Evolutionary conservation across 176 grass and related monocot genomes (phyloP), one percentile per base, ranked within the genome.

Genomic region (Microstegium vimineum): DNA sequence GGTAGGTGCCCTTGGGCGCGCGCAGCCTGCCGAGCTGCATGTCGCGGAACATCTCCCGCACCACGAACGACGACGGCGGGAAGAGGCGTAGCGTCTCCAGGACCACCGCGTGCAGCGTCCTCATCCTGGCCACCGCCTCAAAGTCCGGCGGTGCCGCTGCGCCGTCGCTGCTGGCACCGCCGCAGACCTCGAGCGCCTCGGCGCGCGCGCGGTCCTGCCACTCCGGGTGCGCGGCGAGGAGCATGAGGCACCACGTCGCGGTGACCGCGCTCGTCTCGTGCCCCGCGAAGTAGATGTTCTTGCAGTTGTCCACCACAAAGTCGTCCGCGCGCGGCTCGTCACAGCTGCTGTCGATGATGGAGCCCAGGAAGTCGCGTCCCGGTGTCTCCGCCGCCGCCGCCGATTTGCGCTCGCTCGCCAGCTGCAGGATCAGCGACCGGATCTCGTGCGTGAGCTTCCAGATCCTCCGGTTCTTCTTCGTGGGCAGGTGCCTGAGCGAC

Each of bases 241-340:
- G 90, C 89, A 98, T 91, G 70, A 98, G 80, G 67, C 96, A 93
- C 96, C 93, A 98, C 6, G 88, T 88, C 5, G 92, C 85, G 8
- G 89, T 84, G 62, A 93, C 89, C 0, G 96, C 79, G 52, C 84
- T 93, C 13, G 92, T 98, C 76, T 95, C 95, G 32, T 95, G 82
- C 2, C 90, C 96, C 0, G 93, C 93, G 32, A 95, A 93, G 75
- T 90, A 98, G 25, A 98, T 93, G 62, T 89, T 93, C 93, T 95
- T 98, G 90, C 92, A 98, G 81, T 95, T 98, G 79, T 98, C 96
- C 20, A 98, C 87, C 15, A 98, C 83, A 56, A 98, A 98, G 80
- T 89, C 82, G 49, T 98, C 87, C 2, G 86, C 77, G 28, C 41
- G 47, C 0, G 83, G 73, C 54, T 90, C 18, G 27, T 20, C 74